Evolutionary conservation across 2,329 filamentous ascomycete genomes (phyloP).

Genomic region (Microcyclospora tardicrescens): DNA sequence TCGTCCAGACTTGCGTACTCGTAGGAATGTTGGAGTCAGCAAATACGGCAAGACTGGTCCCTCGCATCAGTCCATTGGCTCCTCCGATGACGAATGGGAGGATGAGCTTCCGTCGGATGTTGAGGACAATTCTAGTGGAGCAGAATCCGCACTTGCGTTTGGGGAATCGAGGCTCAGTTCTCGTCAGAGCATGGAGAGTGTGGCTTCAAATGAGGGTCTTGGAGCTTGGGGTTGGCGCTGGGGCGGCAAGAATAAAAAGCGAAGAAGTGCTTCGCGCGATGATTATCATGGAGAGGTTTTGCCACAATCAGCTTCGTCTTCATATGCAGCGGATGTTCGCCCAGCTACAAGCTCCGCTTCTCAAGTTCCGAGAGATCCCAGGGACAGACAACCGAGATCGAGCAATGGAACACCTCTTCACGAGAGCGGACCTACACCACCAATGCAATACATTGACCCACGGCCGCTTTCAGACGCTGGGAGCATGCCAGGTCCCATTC

Average conservation of each 20-base stretch:
- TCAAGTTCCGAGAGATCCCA: no score
- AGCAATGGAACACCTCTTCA: no score
- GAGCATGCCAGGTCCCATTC: conserved; percentile 43
- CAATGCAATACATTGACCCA: conserved; percentile 53
- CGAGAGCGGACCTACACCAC: conserved; percentile 32
- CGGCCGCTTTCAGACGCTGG: conserved; percentile 53
- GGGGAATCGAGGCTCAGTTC: conserved; percentile 34
- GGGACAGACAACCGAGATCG: no score
- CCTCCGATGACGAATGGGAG: conserved; percentile 44
- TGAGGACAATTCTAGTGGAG: conserved; percentile 37
- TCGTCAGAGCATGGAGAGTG: conserved; percentile 38
- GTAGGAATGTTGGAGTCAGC: conserved; percentile 4
- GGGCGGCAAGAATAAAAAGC: conserved; percentile 37
- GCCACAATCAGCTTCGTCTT: background rate
- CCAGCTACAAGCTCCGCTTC: conserved; percentile 18
- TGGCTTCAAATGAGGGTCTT: conserved; percentile 33
- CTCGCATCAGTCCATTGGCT: conserved; percentile 20
- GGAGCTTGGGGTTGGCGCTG: conserved; percentile 49
- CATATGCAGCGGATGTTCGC: conserved; percentile 1
- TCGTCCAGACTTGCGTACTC: conserved; percentile 12
- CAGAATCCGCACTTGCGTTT: conserved; percentile 48
- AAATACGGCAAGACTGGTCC: conserved; percentile 13
- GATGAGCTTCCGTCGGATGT: conserved; percentile 40
- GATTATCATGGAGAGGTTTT: background rate
- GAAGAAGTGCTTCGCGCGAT: conserved; percentile 5